phyloP scores from a whole-genome alignment of 2,329 filamentous ascomycete species.

The Oidium heveae region DNA sequence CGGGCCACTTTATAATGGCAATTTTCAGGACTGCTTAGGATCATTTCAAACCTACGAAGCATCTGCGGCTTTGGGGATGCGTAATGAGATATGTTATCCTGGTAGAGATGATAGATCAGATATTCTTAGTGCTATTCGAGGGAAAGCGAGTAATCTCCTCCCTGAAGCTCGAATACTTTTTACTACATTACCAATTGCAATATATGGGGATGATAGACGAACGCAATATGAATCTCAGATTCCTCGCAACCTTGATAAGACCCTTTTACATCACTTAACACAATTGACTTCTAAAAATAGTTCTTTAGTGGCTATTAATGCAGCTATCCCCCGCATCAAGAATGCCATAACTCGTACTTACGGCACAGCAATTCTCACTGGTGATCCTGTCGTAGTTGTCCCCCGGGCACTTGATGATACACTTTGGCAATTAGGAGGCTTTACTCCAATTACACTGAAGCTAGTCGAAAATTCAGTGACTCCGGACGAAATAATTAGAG shows the following conservation, averaged over 20 bases:
- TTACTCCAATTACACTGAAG: conserved; percentile 62
- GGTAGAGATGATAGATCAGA: conserved; percentile 81
- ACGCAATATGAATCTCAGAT: conserved; percentile 46
- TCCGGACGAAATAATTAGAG: conserved; percentile 43
- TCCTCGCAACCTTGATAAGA: conserved; percentile 49
- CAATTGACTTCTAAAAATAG: conserved; percentile 47
- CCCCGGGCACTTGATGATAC: conserved; percentile 78
- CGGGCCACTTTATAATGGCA: conserved; percentile 76
- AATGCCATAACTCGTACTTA: conserved; percentile 63
- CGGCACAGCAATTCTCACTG: conserved; percentile 60
- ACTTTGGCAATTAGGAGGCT: conserved; percentile 80
- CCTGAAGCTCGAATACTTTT: conserved; percentile 62
- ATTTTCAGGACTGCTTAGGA: conserved; percentile 88
- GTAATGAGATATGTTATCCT: conserved; percentile 73
- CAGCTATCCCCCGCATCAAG: conserved; percentile 63
- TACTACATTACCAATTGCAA: conserved; percentile 56
- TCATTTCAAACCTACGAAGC: conserved; percentile 92
- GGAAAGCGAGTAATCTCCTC: conserved; percentile 59
- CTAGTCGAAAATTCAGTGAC: conserved; percentile 54
- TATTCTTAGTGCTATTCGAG: conserved; percentile 66
- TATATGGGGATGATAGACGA: conserved; percentile 57
- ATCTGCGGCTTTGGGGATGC: conserved; percentile 68
- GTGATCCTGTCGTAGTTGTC: conserved; percentile 55
- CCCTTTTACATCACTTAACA: conserved; percentile 40
- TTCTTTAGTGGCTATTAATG: conserved; percentile 65